A percentile compares a stretch with the other conserved stretches of the same genome.
Evolutionary conservation across 1,284 basidiomycete species (phyloP).

Genomic region (Ustilago cynodontis): DNA sequence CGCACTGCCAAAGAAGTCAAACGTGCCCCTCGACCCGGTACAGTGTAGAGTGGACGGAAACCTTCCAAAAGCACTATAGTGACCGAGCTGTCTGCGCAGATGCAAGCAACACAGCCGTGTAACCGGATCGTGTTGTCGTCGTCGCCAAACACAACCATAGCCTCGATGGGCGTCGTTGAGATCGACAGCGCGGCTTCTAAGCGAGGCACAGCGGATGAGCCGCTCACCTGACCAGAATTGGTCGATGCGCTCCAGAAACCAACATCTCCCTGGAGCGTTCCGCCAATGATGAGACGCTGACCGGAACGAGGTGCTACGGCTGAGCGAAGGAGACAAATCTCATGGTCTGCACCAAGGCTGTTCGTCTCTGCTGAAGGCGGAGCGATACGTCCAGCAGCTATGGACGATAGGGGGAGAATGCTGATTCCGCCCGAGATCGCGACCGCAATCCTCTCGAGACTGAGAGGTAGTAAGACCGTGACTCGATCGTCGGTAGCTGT

Average conservation of each 20-base stretch:
- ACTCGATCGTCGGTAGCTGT: conserved; percentile 3
- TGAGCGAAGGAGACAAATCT: conserved; percentile 44
- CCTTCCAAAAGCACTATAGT: conserved; percentile 82
- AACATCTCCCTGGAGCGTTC: conserved; percentile 56
- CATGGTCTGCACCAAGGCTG: conserved; percentile 21
- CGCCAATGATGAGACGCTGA: conserved; percentile 49
- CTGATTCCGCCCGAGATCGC: conserved; percentile 27
- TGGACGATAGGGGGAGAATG: conserved; percentile 15
- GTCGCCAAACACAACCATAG: conserved; percentile 75
- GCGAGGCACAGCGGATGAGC: conserved; percentile 70
- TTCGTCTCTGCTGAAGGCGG: neutral
- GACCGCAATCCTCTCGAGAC: conserved; percentile 39
- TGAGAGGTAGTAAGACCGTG: conserved; percentile 40
- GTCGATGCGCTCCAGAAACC: conserved; percentile 68
- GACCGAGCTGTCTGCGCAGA: conserved; percentile 83
- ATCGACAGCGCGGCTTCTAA: conserved; percentile 78
- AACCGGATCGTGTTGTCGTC: conserved; percentile 76
- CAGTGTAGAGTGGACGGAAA: conserved; percentile 77
- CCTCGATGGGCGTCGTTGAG: conserved; percentile 77
- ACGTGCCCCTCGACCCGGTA: conserved; percentile 77
- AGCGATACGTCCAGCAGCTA: conserved; percentile 12
- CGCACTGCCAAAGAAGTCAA: conserved; percentile 78
- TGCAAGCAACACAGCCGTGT: conserved; percentile 79
- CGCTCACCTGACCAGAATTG: neutral
- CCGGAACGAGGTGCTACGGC: conserved; percentile 42